Base-by-base conservation (phyloP, 2,329 filamentous ascomycete genomes). In the Trichoderma atroviride region DNA sequence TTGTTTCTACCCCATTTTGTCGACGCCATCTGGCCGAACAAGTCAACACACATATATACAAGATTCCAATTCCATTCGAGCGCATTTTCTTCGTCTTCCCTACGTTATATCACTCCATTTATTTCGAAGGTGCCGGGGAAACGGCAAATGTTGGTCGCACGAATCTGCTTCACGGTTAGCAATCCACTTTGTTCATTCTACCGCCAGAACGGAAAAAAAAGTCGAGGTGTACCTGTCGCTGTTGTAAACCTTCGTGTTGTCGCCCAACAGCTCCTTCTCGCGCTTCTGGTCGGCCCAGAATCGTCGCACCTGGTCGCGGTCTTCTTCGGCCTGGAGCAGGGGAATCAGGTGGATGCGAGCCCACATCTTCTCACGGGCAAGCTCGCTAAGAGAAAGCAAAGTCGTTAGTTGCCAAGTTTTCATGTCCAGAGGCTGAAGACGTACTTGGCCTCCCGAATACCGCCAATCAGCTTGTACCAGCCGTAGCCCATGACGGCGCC, bases 321-420 rank as follows among this genome's bases (percentile, higher is more conserved):
- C 96, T 81, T 97, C 94, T 80, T 99, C 96, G 69, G 96, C 96
- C 81, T 98, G 95, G 73, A 99, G 89, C 72, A 97, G 84, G 70
- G 96, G 96, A 77, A 95, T 96, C 73, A 99, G 87, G 83, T 98
- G 89, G 82, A 99, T 97, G 79, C 96, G 91, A 71, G 93, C 89
- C 96, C 96, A 99, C 89, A 97, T 96, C 86, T 98, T 99, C 79
- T 99, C 96, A 76, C 96, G 93, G 72, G 90, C 92, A 74, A 97
- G 90, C 83, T 99, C 96, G 78, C 94, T 97, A 76, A 31, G 0
- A 19, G 10, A 27, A 40, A 27, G 55, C 14, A 47, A 19, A 16
- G 5, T 50, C 40, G 66, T 62, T 27, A 67, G 57, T 58, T 61
- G 57, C 40, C 9, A 24, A n/a, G 4, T 4, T 29, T 43, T 47